Percentiles rank a stretch among this genome's conserved stretches.
phyloP scores from a whole-genome alignment of 2,329 filamentous ascomycete species.

The Apiospora saccharicola region DNA sequence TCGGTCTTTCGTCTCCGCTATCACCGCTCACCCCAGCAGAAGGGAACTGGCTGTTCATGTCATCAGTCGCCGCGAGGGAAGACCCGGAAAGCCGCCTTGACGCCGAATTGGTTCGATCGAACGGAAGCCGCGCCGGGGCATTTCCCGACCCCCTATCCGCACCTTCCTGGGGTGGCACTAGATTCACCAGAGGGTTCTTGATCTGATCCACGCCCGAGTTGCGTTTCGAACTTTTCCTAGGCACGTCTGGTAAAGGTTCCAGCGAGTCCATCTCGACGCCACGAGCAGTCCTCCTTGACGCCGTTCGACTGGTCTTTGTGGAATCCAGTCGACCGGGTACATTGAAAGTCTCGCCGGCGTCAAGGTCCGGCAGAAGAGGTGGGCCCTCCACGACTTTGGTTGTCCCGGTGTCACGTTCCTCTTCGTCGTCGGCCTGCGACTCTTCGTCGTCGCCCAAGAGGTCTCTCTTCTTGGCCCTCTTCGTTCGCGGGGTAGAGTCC shows the following conservation, averaged over 20 bases:
- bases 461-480: conserved; percentile 46
- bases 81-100: conserved; percentile 60
- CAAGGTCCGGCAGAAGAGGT: conserved; percentile 66
- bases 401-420: conserved; percentile 44
- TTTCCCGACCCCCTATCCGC: conserved; percentile 16
- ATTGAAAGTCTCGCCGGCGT: conserved; percentile 65
- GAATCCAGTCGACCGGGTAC: conserved; percentile 70
- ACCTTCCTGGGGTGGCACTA: conserved; percentile 34
- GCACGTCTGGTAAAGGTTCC: conserved; percentile 62
- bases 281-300: conserved; percentile 46
- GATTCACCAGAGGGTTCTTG: conserved; percentile 46
- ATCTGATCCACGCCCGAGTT: conserved; percentile 53
- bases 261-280: conserved; percentile 37
- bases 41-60: conserved; percentile 50
- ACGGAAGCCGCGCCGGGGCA: conserved; percentile 56
- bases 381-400: conserved; percentile 55
- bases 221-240: conserved; percentile 77
- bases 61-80: conserved; percentile 54
- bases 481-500: conserved; percentile 48
- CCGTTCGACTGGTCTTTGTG: conserved; percentile 55
- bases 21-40: conserved; percentile 36
- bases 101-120: conserved; percentile 64
- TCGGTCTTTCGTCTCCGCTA: conserved; percentile 54
- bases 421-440: conserved; percentile 53
- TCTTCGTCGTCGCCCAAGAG: conserved; percentile 56